Percentiles rank a stretch among this genome's conserved stretches.
phyloP scores from a whole-genome alignment of 1,284 basidiomycete species.

The Moniliophthora roreri region DNA sequence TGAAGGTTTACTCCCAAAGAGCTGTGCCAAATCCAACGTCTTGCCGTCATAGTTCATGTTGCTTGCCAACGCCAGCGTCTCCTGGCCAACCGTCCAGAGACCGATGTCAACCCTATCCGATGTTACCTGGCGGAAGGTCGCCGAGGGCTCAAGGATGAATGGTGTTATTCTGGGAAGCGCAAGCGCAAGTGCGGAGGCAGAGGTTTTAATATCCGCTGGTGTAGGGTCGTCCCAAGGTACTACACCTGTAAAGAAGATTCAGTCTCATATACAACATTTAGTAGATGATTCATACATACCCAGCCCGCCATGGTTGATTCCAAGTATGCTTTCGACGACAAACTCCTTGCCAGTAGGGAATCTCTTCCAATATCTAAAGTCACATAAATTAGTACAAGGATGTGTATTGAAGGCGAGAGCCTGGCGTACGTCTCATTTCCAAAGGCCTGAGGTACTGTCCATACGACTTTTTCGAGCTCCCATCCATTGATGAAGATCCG shows the following conservation, averaged over 20 bases:
- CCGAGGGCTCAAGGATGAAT: constrained; percentile 38
- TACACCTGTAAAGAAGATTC: constrained; percentile 39
- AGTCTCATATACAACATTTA: not conserved
- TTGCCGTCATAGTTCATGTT: constrained; percentile 38
- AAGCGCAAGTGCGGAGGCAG: constrained; percentile 52
- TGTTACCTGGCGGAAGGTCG: constrained; percentile 33
- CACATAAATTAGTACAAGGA: constrained; percentile 4
- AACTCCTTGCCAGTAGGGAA: constrained; percentile 69
- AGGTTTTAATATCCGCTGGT: constrained; percentile 54
- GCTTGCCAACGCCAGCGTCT: constrained; percentile 41
- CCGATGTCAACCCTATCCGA: constrained; percentile 40
- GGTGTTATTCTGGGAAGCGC: constrained; percentile 33
- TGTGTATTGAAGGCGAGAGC: not conserved
- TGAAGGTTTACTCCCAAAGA: not conserved
- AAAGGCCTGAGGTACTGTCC: constrained; percentile 79
- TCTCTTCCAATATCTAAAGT: constrained; percentile 63
- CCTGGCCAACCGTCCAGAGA: constrained; percentile 37
- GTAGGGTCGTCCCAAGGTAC: constrained; percentile 73
- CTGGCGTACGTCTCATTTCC: constrained; percentile 54
- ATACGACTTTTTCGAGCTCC: constrained; percentile 62
- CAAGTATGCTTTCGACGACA: constrained; percentile 60
- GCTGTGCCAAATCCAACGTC: constrained; percentile 15
- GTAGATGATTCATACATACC: constrained; percentile 29
- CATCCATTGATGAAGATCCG: constrained; percentile 61
- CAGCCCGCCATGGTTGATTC: constrained; percentile 69